Evolutionary conservation across 2,329 filamentous ascomycete species (phyloP), one percentile per base, ranked within the genome.

Genomic region (Kalmusia sp.): DNA sequence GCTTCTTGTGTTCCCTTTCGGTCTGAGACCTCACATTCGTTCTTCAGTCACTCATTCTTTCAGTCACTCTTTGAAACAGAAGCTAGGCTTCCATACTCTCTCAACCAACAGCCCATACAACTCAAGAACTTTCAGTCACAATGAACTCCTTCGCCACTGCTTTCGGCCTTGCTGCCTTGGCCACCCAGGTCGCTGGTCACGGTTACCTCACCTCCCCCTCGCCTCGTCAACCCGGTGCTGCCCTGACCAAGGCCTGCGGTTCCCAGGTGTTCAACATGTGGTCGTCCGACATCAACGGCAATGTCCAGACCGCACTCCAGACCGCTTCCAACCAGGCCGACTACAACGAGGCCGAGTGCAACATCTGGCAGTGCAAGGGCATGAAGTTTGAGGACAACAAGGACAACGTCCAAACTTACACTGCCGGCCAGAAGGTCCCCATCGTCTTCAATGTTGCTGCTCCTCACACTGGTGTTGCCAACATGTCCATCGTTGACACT

Each of bases 401-500:
- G 56, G 76, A 70, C 58, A 82, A 82, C 61, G 75, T 84, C 39
- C 77, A 82, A 59, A 70, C 69, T 35, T 86, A 79, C 76, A 80
- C 76, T 15, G 68, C 78, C n/a, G 81, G 81, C 54, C 71, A 83
- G 67, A 69, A 68, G 30, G 72, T 84, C 25, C 61, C 71, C 25
- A 74, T 83, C 58, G 71, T 58, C 28, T 77, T 82, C 61, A 74
- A 79, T 55, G 78, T 83, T 65, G 73, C 72, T 33, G 81, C 80
- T 34, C 82, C 82, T 21, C 83, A 86, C 72, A 80, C 79, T 12
- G 83, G 83, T 53, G 68, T 70, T 11, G 82, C 82, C 62, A 87
- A 87, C 68, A 82, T 87, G 33, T 84, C 81, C 15, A 78, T 87
- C 44, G 79, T 88, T 60, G 77, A 82, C 63, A 82, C 80, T 9